Conservation (phyloP, 2,329 filamentous ascomycete species). For the Ophiocordyceps robertsii region DNA sequence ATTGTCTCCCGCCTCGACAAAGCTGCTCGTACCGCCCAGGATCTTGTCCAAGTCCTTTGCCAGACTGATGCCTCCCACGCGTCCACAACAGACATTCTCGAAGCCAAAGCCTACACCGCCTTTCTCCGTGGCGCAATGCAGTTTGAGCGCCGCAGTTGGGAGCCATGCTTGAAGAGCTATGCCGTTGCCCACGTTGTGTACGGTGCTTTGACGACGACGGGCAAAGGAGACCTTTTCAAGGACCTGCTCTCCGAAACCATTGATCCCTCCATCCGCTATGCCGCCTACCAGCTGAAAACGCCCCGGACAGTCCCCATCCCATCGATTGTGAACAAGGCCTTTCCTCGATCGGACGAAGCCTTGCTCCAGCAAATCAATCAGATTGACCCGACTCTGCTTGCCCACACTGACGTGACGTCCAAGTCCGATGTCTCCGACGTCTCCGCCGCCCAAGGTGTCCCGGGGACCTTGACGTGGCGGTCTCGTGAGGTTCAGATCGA, state of each 20-base stretch:
- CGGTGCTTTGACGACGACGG: conserved; percentile 51
- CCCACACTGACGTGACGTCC: conserved; percentile 34
- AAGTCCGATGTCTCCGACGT: conserved; percentile 35
- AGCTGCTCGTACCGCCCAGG: conserved; percentile 55
- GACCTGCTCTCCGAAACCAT: conserved; percentile 76
- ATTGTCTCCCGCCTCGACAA: conserved; percentile 81
- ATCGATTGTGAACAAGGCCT: conserved; percentile 65
- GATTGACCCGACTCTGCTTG: conserved; percentile 54
- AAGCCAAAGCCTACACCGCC: conserved; percentile 72
- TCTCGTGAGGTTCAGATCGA: conserved; percentile 76
- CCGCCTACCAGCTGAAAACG: conserved; percentile 81
- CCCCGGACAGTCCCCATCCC: conserved; percentile 74
- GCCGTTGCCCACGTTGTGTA: conserved; percentile 73
- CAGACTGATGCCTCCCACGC: conserved; percentile 52
- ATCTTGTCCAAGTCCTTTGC: conserved; percentile 53
- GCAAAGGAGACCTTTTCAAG: conserved; percentile 61
- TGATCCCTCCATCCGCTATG: conserved; percentile 88
- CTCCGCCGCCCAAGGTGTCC: conserved; percentile 39
- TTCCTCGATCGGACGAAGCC: conserved; percentile 49
- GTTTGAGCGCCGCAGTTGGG: conserved; percentile 85
- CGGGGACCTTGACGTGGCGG: conserved; percentile 74
- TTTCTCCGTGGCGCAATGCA: conserved; percentile 63
- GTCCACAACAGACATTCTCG: conserved; percentile 58
- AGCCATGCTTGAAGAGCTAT: conserved; percentile 61
- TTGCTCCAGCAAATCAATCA: conserved; percentile 56